Percentiles rank a stretch among this genome's conserved stretches.
Conservation (phyloP, 805 yeast species). For the Starmera pachycereana region DNA sequence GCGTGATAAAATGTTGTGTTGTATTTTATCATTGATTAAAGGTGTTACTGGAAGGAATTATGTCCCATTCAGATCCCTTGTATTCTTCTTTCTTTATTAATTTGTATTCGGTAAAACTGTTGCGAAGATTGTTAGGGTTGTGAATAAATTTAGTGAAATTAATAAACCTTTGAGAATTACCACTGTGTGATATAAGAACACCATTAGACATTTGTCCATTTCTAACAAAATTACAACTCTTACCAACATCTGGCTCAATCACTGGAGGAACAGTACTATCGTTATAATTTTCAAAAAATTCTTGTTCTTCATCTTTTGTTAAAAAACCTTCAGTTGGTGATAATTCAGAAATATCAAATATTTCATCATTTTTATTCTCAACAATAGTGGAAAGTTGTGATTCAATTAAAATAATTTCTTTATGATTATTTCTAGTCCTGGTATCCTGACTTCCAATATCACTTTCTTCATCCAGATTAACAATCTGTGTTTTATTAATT, state of each 20-base stretch:
- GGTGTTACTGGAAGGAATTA: no score
- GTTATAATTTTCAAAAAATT: conserved; percentile 9
- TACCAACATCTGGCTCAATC: neutral
- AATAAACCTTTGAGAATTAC: conserved; percentile 6
- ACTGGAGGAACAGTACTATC: conserved; percentile 1
- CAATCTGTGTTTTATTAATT: conserved; percentile 8
- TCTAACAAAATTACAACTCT: conserved; percentile 8
- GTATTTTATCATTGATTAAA: no score
- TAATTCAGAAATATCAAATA: neutral
- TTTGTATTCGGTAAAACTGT: conserved; percentile 2
- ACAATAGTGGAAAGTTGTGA: no score
- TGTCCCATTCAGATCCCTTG: neutral
- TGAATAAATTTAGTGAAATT: conserved; percentile 4
- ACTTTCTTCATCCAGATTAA: conserved; percentile 8
- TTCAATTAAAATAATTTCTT: neutral
- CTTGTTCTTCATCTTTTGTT: conserved; percentile 6
- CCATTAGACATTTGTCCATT: conserved; percentile 2
- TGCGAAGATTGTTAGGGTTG: conserved; percentile 2
- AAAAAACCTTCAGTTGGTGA: conserved; percentile 12
- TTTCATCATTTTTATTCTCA: conserved; percentile 5
- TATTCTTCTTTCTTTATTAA: neutral
- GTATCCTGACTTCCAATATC: neutral
- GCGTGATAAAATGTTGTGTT: no score
- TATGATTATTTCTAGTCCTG: neutral
- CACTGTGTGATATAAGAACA: conserved; percentile 9